Evolutionary conservation across 169 alveolate species (phyloP), one percentile per base, ranked within the genome.

Genomic region (Perkinsus olseni): DNA sequence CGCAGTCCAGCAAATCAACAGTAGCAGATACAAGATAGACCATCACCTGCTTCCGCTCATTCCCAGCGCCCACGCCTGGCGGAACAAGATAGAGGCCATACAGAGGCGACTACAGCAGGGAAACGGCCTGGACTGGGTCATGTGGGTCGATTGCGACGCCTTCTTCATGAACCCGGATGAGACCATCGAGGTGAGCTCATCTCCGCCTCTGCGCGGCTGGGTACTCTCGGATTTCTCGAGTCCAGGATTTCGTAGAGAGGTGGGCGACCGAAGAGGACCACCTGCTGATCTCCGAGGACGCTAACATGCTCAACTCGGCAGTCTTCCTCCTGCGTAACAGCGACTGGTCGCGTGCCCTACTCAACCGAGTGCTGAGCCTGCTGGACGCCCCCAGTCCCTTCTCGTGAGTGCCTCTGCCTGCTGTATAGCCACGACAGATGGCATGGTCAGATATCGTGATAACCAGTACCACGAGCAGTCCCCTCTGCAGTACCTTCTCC

Each of bases 81-180:
- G 36, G 38, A 90, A 90, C 45, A 90, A 90, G 17, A 3, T 90
- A 4, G 31, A 34, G 21, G 92, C 92, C 3, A 38, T 90, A 38
- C 92, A 39, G 21, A 36, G 38, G 48, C 38, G 28, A n/a, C 45
- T 90, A 21, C 50, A 21, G 28, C 6, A 45, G 62, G 62, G 17
- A 6, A 45, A 17, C 62, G 62, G 39, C 38, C 45, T 34, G 40
- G 92, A 90, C 48, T 90, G 92, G 92, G 38, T 90, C 17, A 90
- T 90, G 92, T 90, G 92, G 92, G 92, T 38, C 92, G 92, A 90
- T 20, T 90, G 92, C 45, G 92, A 90, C 45, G 92, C 92, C 31
- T 90, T 34, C 31, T 90, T 90, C 92, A 90, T 90, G 92, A 37
- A 31, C 50, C 38, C 38, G 34, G 92, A 90, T n/a, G 92, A 90